A percentile compares a stretch with the other conserved stretches of the same genome.
These are phyloP conservation scores for Physcomitrium patens DNA, from an alignment of 225 moss, liverwort and hornwort species.

Conservation along the genomic window DNA sequence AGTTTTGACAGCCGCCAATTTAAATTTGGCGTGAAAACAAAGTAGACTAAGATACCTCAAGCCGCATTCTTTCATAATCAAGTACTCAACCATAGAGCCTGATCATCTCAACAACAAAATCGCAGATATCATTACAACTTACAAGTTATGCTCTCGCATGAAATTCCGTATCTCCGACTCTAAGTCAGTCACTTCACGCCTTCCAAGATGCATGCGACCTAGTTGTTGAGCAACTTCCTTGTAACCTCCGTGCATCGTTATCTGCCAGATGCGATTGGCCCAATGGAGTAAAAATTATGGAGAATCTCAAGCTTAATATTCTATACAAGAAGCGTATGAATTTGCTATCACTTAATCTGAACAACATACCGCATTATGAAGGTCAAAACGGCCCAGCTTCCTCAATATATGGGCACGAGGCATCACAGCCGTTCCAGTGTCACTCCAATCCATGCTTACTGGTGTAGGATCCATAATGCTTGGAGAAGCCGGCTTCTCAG, in stretches of 20 bases:
- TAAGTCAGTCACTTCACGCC: conserved; percentile 47
- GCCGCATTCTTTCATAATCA: not conserved
- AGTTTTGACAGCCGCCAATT: conserved; percentile 7
- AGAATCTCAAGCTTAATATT: conserved; percentile 4
- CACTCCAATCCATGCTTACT: conserved; percentile 64
- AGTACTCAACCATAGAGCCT: conserved; percentile 2
- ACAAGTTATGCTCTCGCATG: conserved; percentile 80
- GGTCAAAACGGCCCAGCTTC: conserved; percentile 81
- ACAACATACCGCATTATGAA: conserved; percentile 86
- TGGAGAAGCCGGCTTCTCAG: conserved; percentile 54
- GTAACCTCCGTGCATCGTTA: conserved; percentile 87
- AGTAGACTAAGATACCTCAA: conserved; percentile 4
- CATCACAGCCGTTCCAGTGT: conserved; percentile 88
- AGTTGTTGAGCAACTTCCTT: conserved; percentile 77
- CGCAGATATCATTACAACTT: conserved; percentile 27
- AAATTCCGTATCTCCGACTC: conserved; percentile 53
- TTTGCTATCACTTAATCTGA: conserved; percentile 12
- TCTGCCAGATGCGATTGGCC: conserved; percentile 45
- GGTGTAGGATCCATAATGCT: conserved; percentile 71
- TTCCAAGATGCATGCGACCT: conserved; percentile 71
- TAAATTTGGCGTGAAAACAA: not conserved
- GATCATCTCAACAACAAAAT: conserved; percentile 4
- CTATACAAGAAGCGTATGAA: not conserved
- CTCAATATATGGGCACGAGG: conserved; percentile 69
- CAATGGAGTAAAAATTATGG: conserved; percentile 9